These are phyloP conservation scores for Coleophoma eucalyptorum DNA, from an alignment of 2,329 filamentous ascomycete species.

Conservation along the genomic window DNA sequence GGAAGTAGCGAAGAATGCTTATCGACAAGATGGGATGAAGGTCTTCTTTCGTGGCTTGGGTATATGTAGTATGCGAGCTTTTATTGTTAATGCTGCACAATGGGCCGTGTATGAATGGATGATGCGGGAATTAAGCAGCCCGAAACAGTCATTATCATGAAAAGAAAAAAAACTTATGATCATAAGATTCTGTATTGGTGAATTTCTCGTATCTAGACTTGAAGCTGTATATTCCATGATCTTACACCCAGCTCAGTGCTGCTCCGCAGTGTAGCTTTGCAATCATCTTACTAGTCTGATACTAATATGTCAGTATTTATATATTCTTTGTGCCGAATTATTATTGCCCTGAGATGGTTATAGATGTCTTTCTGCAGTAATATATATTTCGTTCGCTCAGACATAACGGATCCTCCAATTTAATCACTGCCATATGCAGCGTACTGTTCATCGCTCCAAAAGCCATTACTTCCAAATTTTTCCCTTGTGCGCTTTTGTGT, in stretches of 20 bases:
- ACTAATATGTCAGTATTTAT: too few relatives aligned
- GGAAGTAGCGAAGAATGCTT: slow-evolving; percentile 62
- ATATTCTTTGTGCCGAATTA: too few relatives aligned
- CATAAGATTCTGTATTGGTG: not conserved
- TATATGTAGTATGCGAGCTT: slow-evolving; percentile 81
- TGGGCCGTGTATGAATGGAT: slow-evolving; percentile 92
- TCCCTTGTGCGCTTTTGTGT: slow-evolving; percentile 1
- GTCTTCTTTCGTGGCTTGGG: slow-evolving; percentile 73
- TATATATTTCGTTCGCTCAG: too few relatives aligned
- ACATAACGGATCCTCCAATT: not conserved
- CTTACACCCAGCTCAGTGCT: too few relatives aligned
- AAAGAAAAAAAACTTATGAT: slow-evolving; percentile 4
- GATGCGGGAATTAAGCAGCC: slow-evolving; percentile 52
- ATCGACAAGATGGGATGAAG: slow-evolving; percentile 54
- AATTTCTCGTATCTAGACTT: not conserved
- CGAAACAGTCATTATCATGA: too few relatives aligned
- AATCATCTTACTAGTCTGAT: too few relatives aligned
- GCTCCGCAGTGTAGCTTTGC: too few relatives aligned
- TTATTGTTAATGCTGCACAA: slow-evolving; percentile 89
- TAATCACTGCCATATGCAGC: not conserved
- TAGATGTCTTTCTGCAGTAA: too few relatives aligned
- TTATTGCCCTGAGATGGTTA: too few relatives aligned
- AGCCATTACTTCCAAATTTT: not conserved
- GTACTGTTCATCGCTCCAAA: too few relatives aligned
- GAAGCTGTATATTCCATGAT: too few relatives aligned